Base-by-base conservation (phyloP, 2,329 filamentous ascomycete species). In the Fusarium penzigii region DNA sequence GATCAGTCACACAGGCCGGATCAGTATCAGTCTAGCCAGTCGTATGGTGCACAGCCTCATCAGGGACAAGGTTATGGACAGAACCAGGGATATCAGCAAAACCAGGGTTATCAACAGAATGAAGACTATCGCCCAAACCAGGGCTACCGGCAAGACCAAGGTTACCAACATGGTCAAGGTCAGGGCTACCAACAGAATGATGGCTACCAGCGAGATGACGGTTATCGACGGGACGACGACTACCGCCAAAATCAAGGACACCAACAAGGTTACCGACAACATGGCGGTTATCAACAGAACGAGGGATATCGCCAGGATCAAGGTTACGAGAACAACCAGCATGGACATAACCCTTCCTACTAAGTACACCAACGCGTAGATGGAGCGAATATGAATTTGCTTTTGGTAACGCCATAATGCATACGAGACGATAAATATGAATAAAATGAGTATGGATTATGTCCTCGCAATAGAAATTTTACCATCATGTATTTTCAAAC, bases 91-190 rank as follows among this genome's bases (percentile, higher is more conserved):
- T 56, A 64, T 20, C 49, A 65, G 7, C 51, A 60, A 11, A 48
- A 53, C n/a, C 47, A 46, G 17, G 57, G 62, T 40, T 45, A 58
- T 3, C 60, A 64, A 25, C 46, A 56, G 2, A 43, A 50, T 7
- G 58, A 62, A 40, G 51, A 54, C 14, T 62, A 69, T 38, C 59
- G 64, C 2, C 57, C 64, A 3, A 56, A 64, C 7, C 61, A 65
- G 8, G 45, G 13, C 16, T 55, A 55, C 29, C 51, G 20, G 46
- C 25, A 13, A 10, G 2, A 38, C 3, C 57, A 60, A 10, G 51
- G 58, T 34, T 58, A 60, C 5, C 51, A 52, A 2, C 51, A 51
- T 1, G 40, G 44, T 1, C 60, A 65, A 36, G 39, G 46, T n/a
- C 60, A 62, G 29, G 47, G 45, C 42, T 61, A 68, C 34, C 62